Evolutionary conservation across 371 early-diverging fungal genomes (phyloP), one percentile per base, ranked within the genome.

Genomic region (Nosema granulosis): DNA sequence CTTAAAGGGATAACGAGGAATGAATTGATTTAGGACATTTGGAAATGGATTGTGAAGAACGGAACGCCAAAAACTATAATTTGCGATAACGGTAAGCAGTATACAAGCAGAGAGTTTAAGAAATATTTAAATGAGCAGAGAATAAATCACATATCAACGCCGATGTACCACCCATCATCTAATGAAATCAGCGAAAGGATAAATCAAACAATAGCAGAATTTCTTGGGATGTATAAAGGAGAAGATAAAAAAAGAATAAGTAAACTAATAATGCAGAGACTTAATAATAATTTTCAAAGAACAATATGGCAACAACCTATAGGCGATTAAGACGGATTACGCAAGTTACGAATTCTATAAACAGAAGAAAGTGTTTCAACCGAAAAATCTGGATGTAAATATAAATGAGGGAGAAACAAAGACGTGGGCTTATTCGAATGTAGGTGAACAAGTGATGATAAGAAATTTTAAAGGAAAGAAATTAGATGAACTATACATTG

Each of bases 31-130:
- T 11, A 63, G 22, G 18, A 9, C 12, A 11, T 63, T 24, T 1
- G 38, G 20, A 28, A 1, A 9, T 73, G 62, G 62, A 52, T 63
- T 32, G 63, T 50, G 22, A 1, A 3, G 20, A 34, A 57, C 29
- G 73, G 65, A 2, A 16, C 4, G 12, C 73, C 73, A 24, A 49
- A n/a, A 54, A 51, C 1, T 1, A 24, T 73, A 52, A 32, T 63
- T 20, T 31, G 61, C 1, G 73, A 73, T 24, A 52, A 73, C 16
- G 73, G 73, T 22, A 49, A 38, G 18, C 65, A 73, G 50, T 73
- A 62, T 63, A 24, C 59, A 3, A 73, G 73, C 52, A 73, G 35
- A n/a, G 43, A 62, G 32, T 24, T 38, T 20, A 3, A 52, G 31
- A 54, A 52, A 34, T 73, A 29, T 18, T 63, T 52, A 16, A 51